Percentiles rank a stretch among this genome's conserved stretches.
phyloP scores from a whole-genome alignment of 768 basidiomycete genomes.

The Zangia roseola region DNA sequence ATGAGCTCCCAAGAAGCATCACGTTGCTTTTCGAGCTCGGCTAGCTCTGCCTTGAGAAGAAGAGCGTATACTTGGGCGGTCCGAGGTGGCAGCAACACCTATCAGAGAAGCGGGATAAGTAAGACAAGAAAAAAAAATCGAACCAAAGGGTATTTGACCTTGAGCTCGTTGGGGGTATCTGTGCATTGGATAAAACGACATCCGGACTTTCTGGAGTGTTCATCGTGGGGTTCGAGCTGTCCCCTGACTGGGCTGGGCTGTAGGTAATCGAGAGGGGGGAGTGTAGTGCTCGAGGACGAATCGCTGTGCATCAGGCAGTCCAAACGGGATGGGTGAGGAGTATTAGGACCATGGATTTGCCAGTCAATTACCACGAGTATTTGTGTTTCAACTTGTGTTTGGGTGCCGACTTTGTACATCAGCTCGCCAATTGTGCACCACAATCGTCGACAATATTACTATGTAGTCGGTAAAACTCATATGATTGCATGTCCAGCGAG shows the following conservation, averaged over 20 bases:
- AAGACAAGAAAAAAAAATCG: neutral
- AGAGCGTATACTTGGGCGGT: conserved; percentile 66
- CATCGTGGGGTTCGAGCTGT: conserved; percentile 68
- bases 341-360: conserved; percentile 2
- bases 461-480: no score
- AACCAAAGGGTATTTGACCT: conserved; percentile 39
- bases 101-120: conserved; percentile 9
- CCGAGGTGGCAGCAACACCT: conserved; percentile 69
- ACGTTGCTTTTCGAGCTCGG: conserved; percentile 58
- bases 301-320: conserved; percentile 22
- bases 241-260: conserved; percentile 69
- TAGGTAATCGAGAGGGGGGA: conserved; percentile 50
- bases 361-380: conserved; percentile 16
- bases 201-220: conserved; percentile 47
- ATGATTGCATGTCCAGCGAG: no score
- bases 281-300: conserved; percentile 23
- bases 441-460: neutral
- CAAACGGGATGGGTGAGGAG: conserved; percentile 6
- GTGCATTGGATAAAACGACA: conserved; percentile 76
- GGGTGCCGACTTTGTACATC: conserved; percentile 27
- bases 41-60: conserved; percentile 58
- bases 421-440: neutral
- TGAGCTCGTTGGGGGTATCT: conserved; percentile 74
- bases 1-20: conserved; percentile 65
- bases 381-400: conserved; percentile 17